Percentiles rank a stretch among this genome's conserved stretches.
Conservation (phyloP, 106 monocot species). For the Apostasia ramifera region DNA sequence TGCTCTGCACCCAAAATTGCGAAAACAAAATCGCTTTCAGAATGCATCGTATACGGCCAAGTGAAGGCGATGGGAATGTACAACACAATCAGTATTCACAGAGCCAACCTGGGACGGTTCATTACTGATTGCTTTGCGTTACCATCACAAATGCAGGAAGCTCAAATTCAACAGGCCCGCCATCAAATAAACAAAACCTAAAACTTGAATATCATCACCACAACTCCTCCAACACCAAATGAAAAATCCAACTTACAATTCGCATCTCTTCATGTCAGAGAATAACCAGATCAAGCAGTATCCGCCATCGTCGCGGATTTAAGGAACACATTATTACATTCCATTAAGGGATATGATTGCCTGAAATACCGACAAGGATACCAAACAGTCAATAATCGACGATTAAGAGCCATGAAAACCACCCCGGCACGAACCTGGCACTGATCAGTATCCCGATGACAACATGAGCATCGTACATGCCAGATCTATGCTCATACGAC, state of each 20-base stretch:
- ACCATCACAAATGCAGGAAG: neutral
- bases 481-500: constrained; percentile 1
- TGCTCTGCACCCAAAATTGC: too few species aligned
- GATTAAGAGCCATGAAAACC: neutral
- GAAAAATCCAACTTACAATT: neutral
- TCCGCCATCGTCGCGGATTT: neutral
- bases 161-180: neutral
- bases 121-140: neutral
- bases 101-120: too few species aligned
- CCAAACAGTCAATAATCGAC: neutral
- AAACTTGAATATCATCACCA: too few species aligned
- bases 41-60: too few species aligned
- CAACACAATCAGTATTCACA: too few species aligned
- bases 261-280: neutral
- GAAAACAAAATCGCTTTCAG: too few species aligned
- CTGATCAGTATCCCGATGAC: neutral
- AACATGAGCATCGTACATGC: neutral
- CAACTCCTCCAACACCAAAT: neutral
- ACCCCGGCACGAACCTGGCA: neutral
- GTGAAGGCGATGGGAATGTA: too few species aligned
- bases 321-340: neutral
- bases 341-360: neutral
- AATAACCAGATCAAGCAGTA: neutral
- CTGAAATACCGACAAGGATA: neutral
- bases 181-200: neutral